Base-by-base conservation (phyloP, 2,329 filamentous ascomycete genomes). In the Pseudogymnoascus sp. region DNA sequence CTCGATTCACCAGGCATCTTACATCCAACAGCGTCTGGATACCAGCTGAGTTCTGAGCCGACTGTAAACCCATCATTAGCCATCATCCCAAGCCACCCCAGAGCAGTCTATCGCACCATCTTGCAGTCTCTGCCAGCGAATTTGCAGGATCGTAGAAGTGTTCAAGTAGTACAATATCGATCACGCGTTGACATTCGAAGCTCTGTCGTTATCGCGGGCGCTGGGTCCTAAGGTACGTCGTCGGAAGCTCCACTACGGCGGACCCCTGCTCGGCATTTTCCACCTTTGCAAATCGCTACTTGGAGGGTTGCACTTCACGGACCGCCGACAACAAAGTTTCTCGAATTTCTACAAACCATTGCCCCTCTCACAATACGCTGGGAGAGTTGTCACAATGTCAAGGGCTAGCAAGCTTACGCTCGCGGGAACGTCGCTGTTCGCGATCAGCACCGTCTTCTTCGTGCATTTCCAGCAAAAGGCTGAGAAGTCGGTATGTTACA, bases 1-100 rank as follows among this genome's bases (percentile, higher is more conserved):
- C 40, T 33, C 33, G 40, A 63, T 42, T 33, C 25, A 37, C 47
- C 35, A 62, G n/a, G 42, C 61, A 71, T 75, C 89, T 73, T 89
- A 99, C 94, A 80, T 97, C 94, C 79, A 99, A 91, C 74, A 99
- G 87, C 75, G 93, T 97, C 80, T 97, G 93, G 76, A 99, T 99
- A 78, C 94, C 94, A 73, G 91, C 88, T 69, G 94, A 97, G 82
- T 97, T 97, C 81, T 97, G 94, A 75, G 93, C 94, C 76, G 94
- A 94, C 93, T 97, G 74, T 71, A 67, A 50, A 11, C 50, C 33
- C 25, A 35, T 50, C 50, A 10, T 56, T 56, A 56, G 50, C 50
- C 28, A 56, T 56, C 50, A 56, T 14, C 28, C 16, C 50, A 56
- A 56, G 25, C 16, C 50, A 33, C 16, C 2, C 1, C 0, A 33